Evolutionary conservation across 805 yeast species (phyloP).

Genomic region (Osmozyma mogii): DNA sequence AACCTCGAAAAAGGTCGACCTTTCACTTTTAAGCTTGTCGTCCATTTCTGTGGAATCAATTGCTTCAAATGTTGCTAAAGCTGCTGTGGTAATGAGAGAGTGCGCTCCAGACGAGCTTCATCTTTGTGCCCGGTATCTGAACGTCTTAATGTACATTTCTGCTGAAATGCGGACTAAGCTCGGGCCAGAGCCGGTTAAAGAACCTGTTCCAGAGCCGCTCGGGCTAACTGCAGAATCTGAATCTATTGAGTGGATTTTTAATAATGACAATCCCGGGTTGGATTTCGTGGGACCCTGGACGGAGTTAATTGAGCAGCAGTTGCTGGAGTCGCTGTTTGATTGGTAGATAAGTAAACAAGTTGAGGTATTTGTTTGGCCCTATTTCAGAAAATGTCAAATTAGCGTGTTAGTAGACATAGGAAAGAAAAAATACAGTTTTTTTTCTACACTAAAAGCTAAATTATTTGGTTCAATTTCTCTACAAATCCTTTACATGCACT

Average conservation of each 20-base stretch:
- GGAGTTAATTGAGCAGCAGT: conserved; percentile 66
- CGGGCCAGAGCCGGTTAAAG: not conserved
- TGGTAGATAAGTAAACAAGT: too few species aligned
- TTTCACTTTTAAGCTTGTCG: conserved; percentile 49
- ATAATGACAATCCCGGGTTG: conserved; percentile 30
- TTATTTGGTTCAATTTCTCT: too few species aligned
- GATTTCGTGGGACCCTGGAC: conserved; percentile 68
- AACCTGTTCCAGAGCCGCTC: not conserved
- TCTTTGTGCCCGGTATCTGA: conserved; percentile 70
- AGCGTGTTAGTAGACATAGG: too few species aligned
- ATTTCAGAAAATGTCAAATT: too few species aligned
- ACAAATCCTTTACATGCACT: too few species aligned
- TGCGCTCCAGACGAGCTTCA: conserved; percentile 89
- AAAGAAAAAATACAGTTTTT: too few species aligned
- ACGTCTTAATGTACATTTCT: conserved; percentile 67
- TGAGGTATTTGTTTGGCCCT: too few species aligned
- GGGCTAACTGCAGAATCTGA: too few species aligned
- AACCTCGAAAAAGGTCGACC: conserved; percentile 40
- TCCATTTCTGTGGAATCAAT: conserved; percentile 68
- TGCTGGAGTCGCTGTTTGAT: conserved; percentile 28
- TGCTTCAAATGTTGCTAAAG: conserved; percentile 54
- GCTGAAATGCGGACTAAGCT: conserved; percentile 58
- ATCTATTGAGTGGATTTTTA: conserved; percentile 39
- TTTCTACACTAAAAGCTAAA: too few species aligned
- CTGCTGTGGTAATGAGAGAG: conserved; percentile 68